A percentile compares a stretch with the other conserved stretches of the same genome.
These are phyloP conservation scores for Pelagophyceae sp. DNA, from an alignment of 352 stramenopile genomes.

Conservation along the genomic window DNA sequence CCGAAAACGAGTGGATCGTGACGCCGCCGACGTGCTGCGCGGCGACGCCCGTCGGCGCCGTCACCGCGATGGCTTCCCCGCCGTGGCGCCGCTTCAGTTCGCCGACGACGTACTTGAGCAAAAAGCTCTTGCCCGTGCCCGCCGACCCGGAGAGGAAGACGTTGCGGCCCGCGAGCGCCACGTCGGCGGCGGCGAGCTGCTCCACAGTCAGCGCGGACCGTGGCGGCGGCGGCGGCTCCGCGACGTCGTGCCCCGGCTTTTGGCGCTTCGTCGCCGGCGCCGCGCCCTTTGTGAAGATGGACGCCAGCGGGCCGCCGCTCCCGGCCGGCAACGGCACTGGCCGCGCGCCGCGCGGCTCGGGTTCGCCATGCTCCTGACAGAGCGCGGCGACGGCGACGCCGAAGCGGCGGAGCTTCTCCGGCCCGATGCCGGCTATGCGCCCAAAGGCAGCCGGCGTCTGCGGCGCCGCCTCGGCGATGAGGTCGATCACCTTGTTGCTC, in stretches of 20 bases:
- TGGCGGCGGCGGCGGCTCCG: not conserved
- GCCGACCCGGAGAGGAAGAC: not conserved
- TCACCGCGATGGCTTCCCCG: slow-evolving; percentile 40
- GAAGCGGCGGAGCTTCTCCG: not conserved
- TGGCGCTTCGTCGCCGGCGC: not conserved
- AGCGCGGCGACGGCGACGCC: not conserved
- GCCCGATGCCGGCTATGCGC: not conserved
- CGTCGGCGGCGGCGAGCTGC: not conserved
- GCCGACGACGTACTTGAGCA: not conserved
- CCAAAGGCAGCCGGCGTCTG: not conserved
- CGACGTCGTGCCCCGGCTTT: not conserved
- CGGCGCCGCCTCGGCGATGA: not conserved
- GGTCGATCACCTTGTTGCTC: not conserved
- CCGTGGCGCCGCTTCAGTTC: not conserved
- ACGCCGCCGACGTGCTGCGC: slow-evolving; percentile 59
- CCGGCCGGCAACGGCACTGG: not conserved
- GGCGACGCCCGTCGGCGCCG: slow-evolving; percentile 72
- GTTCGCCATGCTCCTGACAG: not conserved
- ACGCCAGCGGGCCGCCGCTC: not conserved
- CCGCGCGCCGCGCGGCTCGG: not conserved
- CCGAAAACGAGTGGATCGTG: slow-evolving; percentile 81
- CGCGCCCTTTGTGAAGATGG: not conserved
- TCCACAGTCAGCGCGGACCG: not conserved
- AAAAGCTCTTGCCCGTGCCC: slow-evolving; percentile 2
- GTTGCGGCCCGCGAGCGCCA: not conserved